Evolutionary conservation across 768 basidiomycete species (phyloP), one percentile per base, ranked within the genome.

Genomic region (Termitomyces sp.): DNA sequence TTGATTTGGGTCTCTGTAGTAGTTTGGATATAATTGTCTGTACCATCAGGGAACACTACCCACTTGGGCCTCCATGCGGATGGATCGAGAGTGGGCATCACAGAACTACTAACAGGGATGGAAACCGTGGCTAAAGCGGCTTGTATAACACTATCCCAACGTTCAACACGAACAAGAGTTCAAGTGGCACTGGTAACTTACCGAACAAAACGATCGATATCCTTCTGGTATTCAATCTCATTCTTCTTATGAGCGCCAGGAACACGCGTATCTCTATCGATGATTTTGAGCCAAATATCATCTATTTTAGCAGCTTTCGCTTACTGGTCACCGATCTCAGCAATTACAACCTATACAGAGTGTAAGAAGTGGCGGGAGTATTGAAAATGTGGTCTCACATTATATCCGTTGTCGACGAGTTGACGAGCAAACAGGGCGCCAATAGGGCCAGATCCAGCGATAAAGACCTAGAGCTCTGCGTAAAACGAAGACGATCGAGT

Each of bases 201-300:
- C 57, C 51, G 34, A 36, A 70, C 70, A 47, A 71, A 71, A 9
- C 65, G 61, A 56, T 71, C 70, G n/a, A 71, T 69, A 54, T 71
- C 68, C 60, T 72, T 72, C 59, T 72, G 70, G 48, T 65, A 72
- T 36, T 63, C 66, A n/a, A 72, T 65, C 37, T 68, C 66, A 42
- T 72, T 72, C 63, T 72, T 72, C 66, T 72, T 66, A 55, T 72
- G 70, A 22, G 57, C 51, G 6, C 47, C 57, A 24, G 57, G 57
- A 12, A 54, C 31, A 42, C 57, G 50, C 6, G 57, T 58, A 36
- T 58, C 57, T 31, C 57, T 58, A 20, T 54, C 16, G 1, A 28
- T n/a, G 7, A 18, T 18, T 2, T 15, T 37, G 36, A 37, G 51
- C 5, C 16, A 6, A 7, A 4, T 26, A 18, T 10, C 18, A 9